Base-by-base conservation (phyloP, 805 yeast genomes). In the Nakazawaea pomicola region DNA sequence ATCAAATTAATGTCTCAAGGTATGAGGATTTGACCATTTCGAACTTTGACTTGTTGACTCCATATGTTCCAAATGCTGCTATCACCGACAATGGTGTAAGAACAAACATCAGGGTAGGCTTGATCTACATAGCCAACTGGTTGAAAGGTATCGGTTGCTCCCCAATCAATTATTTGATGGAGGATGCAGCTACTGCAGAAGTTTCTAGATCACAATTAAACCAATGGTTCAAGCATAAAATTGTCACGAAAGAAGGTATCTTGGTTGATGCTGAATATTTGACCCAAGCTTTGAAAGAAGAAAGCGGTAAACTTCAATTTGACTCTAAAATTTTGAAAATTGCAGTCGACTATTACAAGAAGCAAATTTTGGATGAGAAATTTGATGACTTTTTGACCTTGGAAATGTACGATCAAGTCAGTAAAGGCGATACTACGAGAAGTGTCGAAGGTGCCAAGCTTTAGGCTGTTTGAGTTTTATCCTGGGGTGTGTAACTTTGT, bases 171-270 rank as follows among this genome's bases (percentile, higher is more conserved):
- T 77, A 70, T 61, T 67, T 80, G 61, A 80, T 80, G 88, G 88
- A 80, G 64, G 87, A 80, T 53, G 87, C 87, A 25, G 87, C 86
- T 39, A 80, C 86, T 41, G 87, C 86, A 38, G 87, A 80, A 60
- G 86, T 80, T n/a, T 79, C 84, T 21, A 72, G 88, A 54, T 70
- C 81, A 25, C 83, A 78, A 62, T 72, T 80, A 52, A 76, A 82
- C 75, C 84, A 81, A 58, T 82, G 89, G 89, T 81, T 79, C 40
- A 73, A 74, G 46, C 85, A 80, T 60, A 75, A 76, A 29, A 74
- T 74, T 43, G 53, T 51, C 30, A 55, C 55, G 47, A 73, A 72
- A 47, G 68, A 68, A 47, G 87, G 87, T 45, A 60, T 59, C 48
- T 61, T 57, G 45, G 67, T 82, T 45, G 71, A 77, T 54, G 68